phyloP scores from a whole-genome alignment of 495 filamentous ascomycete genomes.

The Talaromyces adpressus region DNA sequence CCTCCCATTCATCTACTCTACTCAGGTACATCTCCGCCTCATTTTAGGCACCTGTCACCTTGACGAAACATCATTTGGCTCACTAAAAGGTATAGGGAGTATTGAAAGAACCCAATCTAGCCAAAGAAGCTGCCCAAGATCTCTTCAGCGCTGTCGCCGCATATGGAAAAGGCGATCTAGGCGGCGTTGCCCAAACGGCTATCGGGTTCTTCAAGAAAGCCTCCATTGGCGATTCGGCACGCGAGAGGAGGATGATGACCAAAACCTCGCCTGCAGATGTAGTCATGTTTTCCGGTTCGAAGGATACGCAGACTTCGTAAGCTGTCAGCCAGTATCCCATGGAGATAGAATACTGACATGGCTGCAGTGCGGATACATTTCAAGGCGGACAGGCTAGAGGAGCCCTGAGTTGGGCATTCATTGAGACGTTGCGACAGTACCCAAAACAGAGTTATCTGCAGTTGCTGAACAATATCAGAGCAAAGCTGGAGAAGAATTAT shows the following conservation, averaged over 20 bases:
- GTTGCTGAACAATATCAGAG: slow-evolving; percentile 89
- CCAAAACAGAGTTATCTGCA: slow-evolving; percentile 97
- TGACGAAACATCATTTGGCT: not conserved
- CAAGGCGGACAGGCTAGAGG: slow-evolving; percentile 77
- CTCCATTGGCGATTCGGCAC: slow-evolving; percentile 72
- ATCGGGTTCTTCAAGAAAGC: slow-evolving; percentile 93
- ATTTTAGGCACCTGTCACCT: not conserved
- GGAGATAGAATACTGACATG: slow-evolving; percentile 12
- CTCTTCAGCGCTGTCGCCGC: slow-evolving; percentile 82
- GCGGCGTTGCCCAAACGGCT: slow-evolving; percentile 71
- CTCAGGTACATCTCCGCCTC: slow-evolving; percentile 21
- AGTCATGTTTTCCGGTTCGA: slow-evolving; percentile 95
- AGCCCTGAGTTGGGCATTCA: slow-evolving; percentile 98
- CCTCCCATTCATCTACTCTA: slow-evolving; percentile 95
- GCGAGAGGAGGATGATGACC: slow-evolving; percentile 72
- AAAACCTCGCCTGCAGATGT: slow-evolving; percentile 96
- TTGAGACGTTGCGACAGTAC: slow-evolving; percentile 89
- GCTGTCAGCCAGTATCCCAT: slow-evolving; percentile 41
- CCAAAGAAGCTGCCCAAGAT: slow-evolving; percentile 95
- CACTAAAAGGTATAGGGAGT: slow-evolving; percentile 55
- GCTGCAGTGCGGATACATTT: slow-evolving; percentile 49
- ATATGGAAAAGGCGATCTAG: slow-evolving; percentile 85
- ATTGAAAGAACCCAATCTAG: slow-evolving; percentile 96
- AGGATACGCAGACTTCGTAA: slow-evolving; percentile 83
- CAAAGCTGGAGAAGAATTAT: slow-evolving; percentile 84